Evolutionary conservation across 1,284 basidiomycete genomes (phyloP), one percentile per base, ranked within the genome.

Genomic region (Sanghuangporus baumii): DNA sequence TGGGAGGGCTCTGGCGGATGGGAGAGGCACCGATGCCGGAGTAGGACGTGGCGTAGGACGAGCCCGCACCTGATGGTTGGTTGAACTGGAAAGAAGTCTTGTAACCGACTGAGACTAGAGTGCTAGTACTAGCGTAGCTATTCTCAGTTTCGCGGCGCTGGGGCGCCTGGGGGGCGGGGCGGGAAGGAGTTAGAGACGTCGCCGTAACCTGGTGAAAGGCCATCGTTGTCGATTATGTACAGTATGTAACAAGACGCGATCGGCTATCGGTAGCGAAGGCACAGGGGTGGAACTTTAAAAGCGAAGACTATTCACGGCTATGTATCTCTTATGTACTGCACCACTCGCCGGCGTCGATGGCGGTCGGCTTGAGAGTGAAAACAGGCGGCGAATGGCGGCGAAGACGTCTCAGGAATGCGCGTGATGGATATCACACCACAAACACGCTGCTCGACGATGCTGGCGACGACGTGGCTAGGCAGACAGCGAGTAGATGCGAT

Each of bases 21-120:
- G 89, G 89, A 6, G 89, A 88, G 48, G 84, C 89, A 58, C 90
- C 90, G 67, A 92, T 89, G 64, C 88, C 87, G 9, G 85, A 83
- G 73, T 88, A 88, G 20, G 81, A 79, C 31, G 81, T 71, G 41
- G 79, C 76, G 72, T 85, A 87, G 9, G 85, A 83, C 0, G 86
- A 85, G 57, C 79, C 74, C 5, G 85, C 82, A 7, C 82, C 79
- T 0, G 82, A 79, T 23, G 68, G 57, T 16, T 59, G 75, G 59
- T 73, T 76, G 69, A 82, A 78, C 9, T 82, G 77, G 69, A 85
- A 87, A 2, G 85, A 81, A 2, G 83, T 72, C 68, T 75, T 81
- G 73, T 87, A 88, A 52, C 84, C 85, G 26, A 82, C 79, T 63
- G 69, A 75, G 23, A 75, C 72, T 48, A 83, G 77, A 20, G 77